Evolutionary conservation across 345 rosid species (phyloP).

Genomic region (Eutrema heterophyllum): DNA sequence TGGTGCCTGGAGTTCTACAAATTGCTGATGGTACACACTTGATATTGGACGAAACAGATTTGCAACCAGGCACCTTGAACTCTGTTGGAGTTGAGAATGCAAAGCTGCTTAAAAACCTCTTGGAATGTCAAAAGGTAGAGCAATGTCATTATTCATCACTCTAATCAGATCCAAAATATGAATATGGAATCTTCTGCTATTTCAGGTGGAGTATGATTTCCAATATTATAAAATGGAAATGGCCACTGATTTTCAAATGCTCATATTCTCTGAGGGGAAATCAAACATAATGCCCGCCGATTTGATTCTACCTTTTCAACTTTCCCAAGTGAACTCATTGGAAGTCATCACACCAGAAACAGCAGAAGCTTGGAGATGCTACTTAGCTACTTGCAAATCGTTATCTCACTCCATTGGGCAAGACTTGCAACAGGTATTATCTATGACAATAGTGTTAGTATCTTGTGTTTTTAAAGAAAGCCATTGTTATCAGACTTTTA

Average conservation of each 20-base stretch:
- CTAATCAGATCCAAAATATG: not conserved
- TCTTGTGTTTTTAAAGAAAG: not conserved
- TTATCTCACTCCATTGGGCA: constrained; percentile 63
- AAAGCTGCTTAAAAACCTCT: constrained; percentile 58
- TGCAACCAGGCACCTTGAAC: constrained; percentile 74
- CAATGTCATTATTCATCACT: not conserved
- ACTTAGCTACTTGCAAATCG: constrained; percentile 68
- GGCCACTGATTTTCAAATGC: constrained; percentile 74
- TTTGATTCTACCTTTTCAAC: constrained; percentile 72
- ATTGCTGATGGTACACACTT: constrained; percentile 77
- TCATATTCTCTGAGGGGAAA: constrained; percentile 73
- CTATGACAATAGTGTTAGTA: not conserved
- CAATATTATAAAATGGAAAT: constrained; percentile 84
- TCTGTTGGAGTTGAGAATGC: constrained; percentile 75
- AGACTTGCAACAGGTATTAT: constrained; percentile 69
- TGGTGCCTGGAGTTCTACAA: constrained; percentile 72
- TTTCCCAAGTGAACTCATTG: constrained; percentile 38
- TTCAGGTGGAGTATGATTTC: constrained; percentile 86
- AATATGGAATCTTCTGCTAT: constrained; percentile 2
- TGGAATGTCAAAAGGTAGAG: constrained; percentile 69
- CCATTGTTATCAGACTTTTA: not conserved
- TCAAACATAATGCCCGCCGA: constrained; percentile 87
- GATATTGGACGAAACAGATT: constrained; percentile 69
- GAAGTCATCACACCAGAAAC: constrained; percentile 45
- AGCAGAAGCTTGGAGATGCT: constrained; percentile 80